A percentile compares a stretch with the other conserved stretches of the same genome.
Conservation (phyloP, 1,139 yeast genomes). For the Petasospora rhodanensis region DNA sequence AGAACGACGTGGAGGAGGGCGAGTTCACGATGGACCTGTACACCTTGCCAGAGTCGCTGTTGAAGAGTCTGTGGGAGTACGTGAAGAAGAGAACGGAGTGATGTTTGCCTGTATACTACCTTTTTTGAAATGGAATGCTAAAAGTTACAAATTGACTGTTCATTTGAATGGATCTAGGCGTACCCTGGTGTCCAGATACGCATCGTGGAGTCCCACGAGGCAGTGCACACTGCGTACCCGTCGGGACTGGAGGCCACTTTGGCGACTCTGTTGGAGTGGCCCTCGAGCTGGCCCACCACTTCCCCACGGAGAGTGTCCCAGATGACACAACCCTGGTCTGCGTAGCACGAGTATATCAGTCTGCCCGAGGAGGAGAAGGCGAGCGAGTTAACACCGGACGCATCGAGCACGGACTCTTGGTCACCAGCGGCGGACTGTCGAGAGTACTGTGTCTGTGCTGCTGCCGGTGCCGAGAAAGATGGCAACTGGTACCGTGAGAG, state of each 20-base stretch:
- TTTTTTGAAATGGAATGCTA: no score
- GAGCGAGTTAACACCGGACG: slow-evolving; percentile 63
- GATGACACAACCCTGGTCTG: slow-evolving; percentile 68
- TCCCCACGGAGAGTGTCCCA: slow-evolving; percentile 76
- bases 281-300: slow-evolving; percentile 56
- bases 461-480: slow-evolving; percentile 15
- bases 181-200: slow-evolving; percentile 56
- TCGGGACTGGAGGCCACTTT: slow-evolving; percentile 67
- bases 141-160: slow-evolving; percentile 1
- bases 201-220: slow-evolving; percentile 67
- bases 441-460: slow-evolving; percentile 1
- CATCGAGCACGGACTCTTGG: slow-evolving; percentile 39
- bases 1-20: slow-evolving; percentile 94
- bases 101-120: not conserved
- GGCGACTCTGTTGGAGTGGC: slow-evolving; percentile 58
- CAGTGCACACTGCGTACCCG: slow-evolving; percentile 69
- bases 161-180: slow-evolving; percentile 14
- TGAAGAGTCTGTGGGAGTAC: slow-evolving; percentile 93
- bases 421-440: not conserved
- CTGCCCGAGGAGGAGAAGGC: slow-evolving; percentile 79
- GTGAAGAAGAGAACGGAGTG: slow-evolving; percentile 50
- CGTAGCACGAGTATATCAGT: slow-evolving; percentile 67
- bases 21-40: slow-evolving; percentile 95
- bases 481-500: slow-evolving; percentile 49
- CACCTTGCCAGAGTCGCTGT: slow-evolving; percentile 86